Conservation (phyloP, 2,329 filamentous ascomycete genomes). For the Colletotrichum truncatum region DNA sequence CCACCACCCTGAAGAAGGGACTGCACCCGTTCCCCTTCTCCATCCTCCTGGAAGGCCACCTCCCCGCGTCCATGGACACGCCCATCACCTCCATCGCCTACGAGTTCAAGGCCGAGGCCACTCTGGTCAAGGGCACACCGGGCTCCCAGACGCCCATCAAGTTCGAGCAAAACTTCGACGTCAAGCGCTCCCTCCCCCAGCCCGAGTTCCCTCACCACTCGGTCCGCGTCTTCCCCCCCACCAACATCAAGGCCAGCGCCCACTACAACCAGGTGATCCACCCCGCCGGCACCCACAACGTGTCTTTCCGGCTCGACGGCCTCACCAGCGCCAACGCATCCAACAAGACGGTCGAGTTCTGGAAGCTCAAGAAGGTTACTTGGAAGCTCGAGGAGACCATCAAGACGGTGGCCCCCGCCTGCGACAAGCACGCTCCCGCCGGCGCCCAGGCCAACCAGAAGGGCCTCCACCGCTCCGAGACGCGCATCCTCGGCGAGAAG, state of each 20-base stretch:
- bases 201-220: conserved; percentile 86
- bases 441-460: conserved; percentile 61
- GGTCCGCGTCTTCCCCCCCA: conserved; percentile 94
- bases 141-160: conserved; percentile 54
- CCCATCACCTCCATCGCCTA: conserved; percentile 80
- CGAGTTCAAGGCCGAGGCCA: conserved; percentile 75
- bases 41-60: conserved; percentile 82
- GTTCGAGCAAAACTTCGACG: conserved; percentile 73
- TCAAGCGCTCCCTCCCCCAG: conserved; percentile 80
- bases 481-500: conserved; percentile 80
- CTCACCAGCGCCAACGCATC: conserved; percentile 76
- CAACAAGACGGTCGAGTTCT: conserved; percentile 78
- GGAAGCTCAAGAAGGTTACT: conserved; percentile 89
- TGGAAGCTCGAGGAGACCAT: conserved; percentile 94
- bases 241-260: conserved; percentile 88
- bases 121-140: conserved; percentile 55
- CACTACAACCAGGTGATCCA: conserved; percentile 86
- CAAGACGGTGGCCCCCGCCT: conserved; percentile 81
- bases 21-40: conserved; percentile 88
- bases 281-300: conserved; percentile 82
- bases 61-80: conserved; percentile 86
- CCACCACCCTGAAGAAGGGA: conserved; percentile 61
- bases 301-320: conserved; percentile 86
- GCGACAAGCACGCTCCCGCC: conserved; percentile 73
- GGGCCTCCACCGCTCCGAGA: conserved; percentile 78